Conservation (phyloP, 2,329 filamentous ascomycete genomes). For the Orbilia brochopaga region DNA sequence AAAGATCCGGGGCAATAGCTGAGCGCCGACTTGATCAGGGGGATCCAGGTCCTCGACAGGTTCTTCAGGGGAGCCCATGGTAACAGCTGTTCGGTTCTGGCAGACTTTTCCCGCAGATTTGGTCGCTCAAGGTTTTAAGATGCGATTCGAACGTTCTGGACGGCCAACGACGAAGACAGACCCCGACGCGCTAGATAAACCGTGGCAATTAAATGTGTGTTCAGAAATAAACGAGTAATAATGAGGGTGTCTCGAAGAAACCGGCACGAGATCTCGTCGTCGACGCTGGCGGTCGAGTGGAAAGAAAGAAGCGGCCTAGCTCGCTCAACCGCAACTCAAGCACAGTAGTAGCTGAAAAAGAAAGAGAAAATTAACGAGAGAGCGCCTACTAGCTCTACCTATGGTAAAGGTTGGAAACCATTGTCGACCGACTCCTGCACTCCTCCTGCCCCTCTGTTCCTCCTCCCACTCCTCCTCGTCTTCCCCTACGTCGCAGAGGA, state of each 20-base stretch:
- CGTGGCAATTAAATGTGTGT: not conserved
- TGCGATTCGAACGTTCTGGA: not conserved
- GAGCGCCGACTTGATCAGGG: not conserved
- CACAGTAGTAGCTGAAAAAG: not conserved
- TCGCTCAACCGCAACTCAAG: slow-evolving; percentile 2
- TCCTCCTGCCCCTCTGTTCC: not conserved
- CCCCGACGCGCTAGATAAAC: not conserved
- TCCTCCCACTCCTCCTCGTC: not conserved
- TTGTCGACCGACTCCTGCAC: not conserved
- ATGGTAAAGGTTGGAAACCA: not conserved
- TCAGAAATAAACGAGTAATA: not conserved
- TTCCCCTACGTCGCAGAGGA: slow-evolving; percentile 4
- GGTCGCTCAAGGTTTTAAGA: not conserved
- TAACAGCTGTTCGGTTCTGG: not conserved
- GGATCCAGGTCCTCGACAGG: not conserved
- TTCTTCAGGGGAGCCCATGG: slow-evolving; percentile 14
- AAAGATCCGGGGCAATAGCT: slow-evolving; percentile 29
- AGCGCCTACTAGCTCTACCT: not conserved
- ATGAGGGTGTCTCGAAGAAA: not conserved
- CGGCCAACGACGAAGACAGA: not conserved
- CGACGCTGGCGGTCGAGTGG: not conserved
- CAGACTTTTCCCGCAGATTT: not conserved
- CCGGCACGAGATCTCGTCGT: not conserved
- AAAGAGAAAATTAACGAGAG: not conserved
- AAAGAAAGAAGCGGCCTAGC: not conserved